Base-by-base conservation (phyloP, 306 rosid species). In the Vicia villosa region DNA sequence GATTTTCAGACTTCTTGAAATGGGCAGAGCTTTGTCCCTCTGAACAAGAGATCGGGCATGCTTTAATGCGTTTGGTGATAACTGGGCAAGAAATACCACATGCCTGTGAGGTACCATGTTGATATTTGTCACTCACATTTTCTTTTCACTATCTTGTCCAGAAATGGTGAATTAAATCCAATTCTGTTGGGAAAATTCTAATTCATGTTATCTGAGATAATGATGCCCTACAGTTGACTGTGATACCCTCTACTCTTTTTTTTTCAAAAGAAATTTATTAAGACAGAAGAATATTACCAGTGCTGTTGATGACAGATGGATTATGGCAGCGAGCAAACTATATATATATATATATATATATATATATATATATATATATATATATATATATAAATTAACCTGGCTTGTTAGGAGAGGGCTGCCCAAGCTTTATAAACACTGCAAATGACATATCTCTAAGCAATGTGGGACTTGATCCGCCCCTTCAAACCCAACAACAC, bases 31-130 rank as follows among this genome's bases (percentile, higher is more conserved):
- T 93, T 73, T 93, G 98, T 52, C 90, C 96, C 70, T 88, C 96
- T 22, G 97, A 90, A 82, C 96, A 92, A 66, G 98, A 93, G 83
- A 85, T 93, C 37, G 98, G 97, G 67, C 98, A 93, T 65, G 90
- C 98, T 43, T 86, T 93, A 78, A 88, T 93, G 98, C 98, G 98
- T 59, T 88, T 93, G 87, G 98, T 93, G 74, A 93, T 93, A 81
- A 93, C 98, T 65, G 98, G 98, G 62, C 97, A 93, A 83, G 98
- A 93, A 82, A 87, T 93, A 69, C 98, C 98, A 14, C 98, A 93
- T 83, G 94, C 97, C 32, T 93, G 98, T 66, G 98, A 93, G 97
- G 98, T 93, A 90, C 72, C 64, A 64, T 56, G 46, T 41, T 74
- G 42, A 66, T 63, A 46, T 13, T 70, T 74, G 28, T 54, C 40